Percentiles rank a stretch among this genome's conserved stretches.
phyloP scores from a whole-genome alignment of 1,284 basidiomycete genomes.

The Wolfiporia cocos region DNA sequence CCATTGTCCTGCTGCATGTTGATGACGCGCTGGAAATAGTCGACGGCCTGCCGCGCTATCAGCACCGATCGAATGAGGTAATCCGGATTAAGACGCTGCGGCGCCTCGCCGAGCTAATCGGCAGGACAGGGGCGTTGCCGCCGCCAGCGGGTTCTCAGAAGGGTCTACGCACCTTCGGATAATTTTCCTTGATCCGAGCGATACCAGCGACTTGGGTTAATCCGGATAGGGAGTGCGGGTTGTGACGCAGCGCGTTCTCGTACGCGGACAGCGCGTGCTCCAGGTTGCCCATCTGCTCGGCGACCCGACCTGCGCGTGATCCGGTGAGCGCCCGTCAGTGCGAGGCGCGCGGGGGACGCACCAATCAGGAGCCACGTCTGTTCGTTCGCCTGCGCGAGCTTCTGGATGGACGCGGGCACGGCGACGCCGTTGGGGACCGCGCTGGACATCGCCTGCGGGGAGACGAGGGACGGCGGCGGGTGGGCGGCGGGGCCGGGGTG shows the following conservation, averaged over 20 bases:
- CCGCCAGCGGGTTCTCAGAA: slow-evolving; percentile 9
- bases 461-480: slow-evolving; percentile 29
- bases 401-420: slow-evolving; percentile 51
- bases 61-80: slow-evolving; percentile 11
- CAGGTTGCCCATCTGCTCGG: slow-evolving; percentile 87
- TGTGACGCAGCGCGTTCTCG: slow-evolving; percentile 89
- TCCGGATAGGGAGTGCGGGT: slow-evolving; percentile 81
- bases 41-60: slow-evolving; percentile 66
- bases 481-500: slow-evolving; percentile 37
- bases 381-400: slow-evolving; percentile 80
- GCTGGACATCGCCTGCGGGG: slow-evolving; percentile 42
- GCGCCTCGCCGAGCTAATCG: slow-evolving; percentile 4
- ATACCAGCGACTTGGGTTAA: slow-evolving; percentile 90
- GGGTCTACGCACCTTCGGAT: slow-evolving; percentile 58
- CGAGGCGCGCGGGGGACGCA: slow-evolving; percentile 30
- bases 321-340: slow-evolving; percentile 15
- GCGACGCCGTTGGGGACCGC: slow-evolving; percentile 36
- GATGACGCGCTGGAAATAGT: slow-evolving; percentile 91
- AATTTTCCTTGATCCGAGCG: slow-evolving; percentile 84
- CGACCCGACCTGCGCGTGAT: slow-evolving; percentile 68
- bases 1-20: slow-evolving; percentile 88
- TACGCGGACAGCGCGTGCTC: slow-evolving; percentile 87
- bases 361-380: slow-evolving; percentile 92
- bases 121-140: background rate
- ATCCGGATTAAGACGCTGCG: slow-evolving; percentile 7